Evolutionary conservation across 2,329 filamentous ascomycete species (phyloP).

Genomic region (Hypoxylon rubiginosum): DNA sequence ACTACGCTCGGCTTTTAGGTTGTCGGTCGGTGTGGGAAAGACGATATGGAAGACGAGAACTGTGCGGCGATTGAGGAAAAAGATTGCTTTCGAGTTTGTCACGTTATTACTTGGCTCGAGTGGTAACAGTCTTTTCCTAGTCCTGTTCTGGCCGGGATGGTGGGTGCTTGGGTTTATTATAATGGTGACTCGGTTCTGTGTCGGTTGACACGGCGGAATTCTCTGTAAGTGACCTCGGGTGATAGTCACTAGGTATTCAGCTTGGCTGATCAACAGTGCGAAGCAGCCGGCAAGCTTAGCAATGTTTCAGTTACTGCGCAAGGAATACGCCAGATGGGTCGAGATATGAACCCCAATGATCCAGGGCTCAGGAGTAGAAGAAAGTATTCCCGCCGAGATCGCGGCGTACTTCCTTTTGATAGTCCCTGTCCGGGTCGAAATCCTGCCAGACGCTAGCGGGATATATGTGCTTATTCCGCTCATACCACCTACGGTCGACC

Average conservation of each 20-base stretch:
- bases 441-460: constrained; percentile 96
- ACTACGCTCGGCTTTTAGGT: constrained; percentile 48
- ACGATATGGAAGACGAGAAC: constrained; percentile 55
- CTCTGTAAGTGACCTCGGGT: constrained; percentile 12
- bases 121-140: constrained; percentile 62
- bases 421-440: constrained; percentile 91
- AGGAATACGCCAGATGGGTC: background rate
- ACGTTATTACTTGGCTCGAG: constrained; percentile 64
- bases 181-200: constrained; percentile 53
- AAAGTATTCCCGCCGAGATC: constrained; percentile 93
- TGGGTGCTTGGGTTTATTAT: constrained; percentile 58
- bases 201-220: constrained; percentile 46
- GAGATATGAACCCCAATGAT: background rate
- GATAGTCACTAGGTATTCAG: background rate
- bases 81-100: constrained; percentile 66
- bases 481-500: constrained; percentile 96
- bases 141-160: constrained; percentile 72
- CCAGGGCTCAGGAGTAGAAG: constrained; percentile 74
- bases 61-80: constrained; percentile 57
- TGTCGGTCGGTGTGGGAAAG: constrained; percentile 32
- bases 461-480: constrained; percentile 98
- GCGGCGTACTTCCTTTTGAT: constrained; percentile 80
- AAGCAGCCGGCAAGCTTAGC: background rate
- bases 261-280: constrained; percentile 4
- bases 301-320: background rate